Percentiles rank a stretch among this genome's conserved stretches.
phyloP scores from a whole-genome alignment of 2,329 filamentous ascomycete species.

The Shiraia bambusicola region DNA sequence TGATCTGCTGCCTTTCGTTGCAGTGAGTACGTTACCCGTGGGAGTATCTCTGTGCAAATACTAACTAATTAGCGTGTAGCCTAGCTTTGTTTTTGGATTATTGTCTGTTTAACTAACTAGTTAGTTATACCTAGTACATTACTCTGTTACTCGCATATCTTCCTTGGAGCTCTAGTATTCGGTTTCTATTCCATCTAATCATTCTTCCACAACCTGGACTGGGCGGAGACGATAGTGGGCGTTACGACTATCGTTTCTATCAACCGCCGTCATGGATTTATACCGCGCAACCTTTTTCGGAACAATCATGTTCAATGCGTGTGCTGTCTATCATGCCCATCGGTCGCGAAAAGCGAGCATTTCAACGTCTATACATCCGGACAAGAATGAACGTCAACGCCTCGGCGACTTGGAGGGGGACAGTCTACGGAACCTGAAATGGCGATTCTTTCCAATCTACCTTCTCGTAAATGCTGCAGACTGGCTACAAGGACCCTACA shows the following conservation, averaged over 20 bases:
- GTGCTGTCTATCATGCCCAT: slow-evolving; percentile 30
- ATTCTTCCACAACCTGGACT: slow-evolving; percentile 1
- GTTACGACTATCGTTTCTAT: slow-evolving; percentile 1
- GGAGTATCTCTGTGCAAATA: no score
- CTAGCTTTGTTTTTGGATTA: no score
- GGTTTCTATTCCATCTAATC: background rate
- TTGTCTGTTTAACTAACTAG: no score
- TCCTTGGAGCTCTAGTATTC: background rate
- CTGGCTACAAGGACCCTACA: slow-evolving; percentile 54
- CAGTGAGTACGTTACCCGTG: background rate
- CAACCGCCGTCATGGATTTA: slow-evolving; percentile 30
- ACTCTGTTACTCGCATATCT: no score
- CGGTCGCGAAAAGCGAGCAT: slow-evolving; percentile 17
- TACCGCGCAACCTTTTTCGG: slow-evolving; percentile 33
- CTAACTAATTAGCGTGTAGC: no score
- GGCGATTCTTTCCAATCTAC: slow-evolving; percentile 49
- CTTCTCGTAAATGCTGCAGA: slow-evolving; percentile 49
- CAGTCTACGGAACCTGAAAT: slow-evolving; percentile 43
- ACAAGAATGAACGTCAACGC: slow-evolving; percentile 29
- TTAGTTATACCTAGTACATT: no score
- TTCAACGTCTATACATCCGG: slow-evolving; percentile 8
- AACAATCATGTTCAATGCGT: slow-evolving; percentile 29
- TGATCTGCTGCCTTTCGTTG: slow-evolving; percentile 1
- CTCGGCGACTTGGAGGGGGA: slow-evolving; percentile 27
- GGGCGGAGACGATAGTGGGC: background rate